Percentiles rank a stretch among this genome's conserved stretches.
phyloP scores from a whole-genome alignment of 768 basidiomycete genomes.

The Tylopilus rubrobrunneus region DNA sequence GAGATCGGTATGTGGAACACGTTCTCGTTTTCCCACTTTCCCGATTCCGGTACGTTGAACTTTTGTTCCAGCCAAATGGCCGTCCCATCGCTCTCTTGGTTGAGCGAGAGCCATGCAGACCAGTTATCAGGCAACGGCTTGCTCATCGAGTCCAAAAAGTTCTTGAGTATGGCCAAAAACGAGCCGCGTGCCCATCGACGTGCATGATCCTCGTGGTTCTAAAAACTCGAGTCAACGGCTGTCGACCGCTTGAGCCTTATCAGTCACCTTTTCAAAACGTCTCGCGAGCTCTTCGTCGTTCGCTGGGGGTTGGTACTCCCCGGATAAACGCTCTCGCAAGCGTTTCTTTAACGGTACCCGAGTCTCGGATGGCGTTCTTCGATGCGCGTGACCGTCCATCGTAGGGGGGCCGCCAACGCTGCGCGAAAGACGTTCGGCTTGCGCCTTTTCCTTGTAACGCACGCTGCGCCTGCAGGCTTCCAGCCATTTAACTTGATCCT shows the following conservation, averaged over 20 bases:
- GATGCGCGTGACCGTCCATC: conserved; percentile 21
- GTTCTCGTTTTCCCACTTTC: conserved; percentile 54
- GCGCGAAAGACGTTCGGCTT: conserved; percentile 30
- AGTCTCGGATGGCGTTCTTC: conserved; percentile 22
- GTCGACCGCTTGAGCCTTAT: neutral
- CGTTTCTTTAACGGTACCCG: conserved; percentile 26
- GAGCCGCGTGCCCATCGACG: conserved; percentile 73
- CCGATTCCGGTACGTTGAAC: conserved; percentile 64
- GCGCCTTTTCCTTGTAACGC: conserved; percentile 53
- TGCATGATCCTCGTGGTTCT: conserved; percentile 73
- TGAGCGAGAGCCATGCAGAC: conserved; percentile 72
- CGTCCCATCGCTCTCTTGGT: conserved; percentile 68
- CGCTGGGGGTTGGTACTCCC: conserved; percentile 48
- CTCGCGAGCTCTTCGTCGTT: conserved; percentile 64
- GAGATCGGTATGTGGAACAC: conserved; percentile 56
- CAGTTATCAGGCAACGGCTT: conserved; percentile 40
- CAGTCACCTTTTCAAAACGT: conserved; percentile 62
- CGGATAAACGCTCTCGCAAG: conserved; percentile 32
- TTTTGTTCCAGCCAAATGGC: conserved; percentile 80
- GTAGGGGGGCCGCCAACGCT: conserved; percentile 12
- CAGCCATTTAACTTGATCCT: conserved; percentile 49
- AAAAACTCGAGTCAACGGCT: conserved; percentile 8
- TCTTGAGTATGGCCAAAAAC: conserved; percentile 43
- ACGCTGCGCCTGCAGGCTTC: conserved; percentile 62
- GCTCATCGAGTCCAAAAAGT: conserved; percentile 36